Evolutionary conservation across 2,329 filamentous ascomycete species (phyloP).

Genomic region (Cercospora janseana): DNA sequence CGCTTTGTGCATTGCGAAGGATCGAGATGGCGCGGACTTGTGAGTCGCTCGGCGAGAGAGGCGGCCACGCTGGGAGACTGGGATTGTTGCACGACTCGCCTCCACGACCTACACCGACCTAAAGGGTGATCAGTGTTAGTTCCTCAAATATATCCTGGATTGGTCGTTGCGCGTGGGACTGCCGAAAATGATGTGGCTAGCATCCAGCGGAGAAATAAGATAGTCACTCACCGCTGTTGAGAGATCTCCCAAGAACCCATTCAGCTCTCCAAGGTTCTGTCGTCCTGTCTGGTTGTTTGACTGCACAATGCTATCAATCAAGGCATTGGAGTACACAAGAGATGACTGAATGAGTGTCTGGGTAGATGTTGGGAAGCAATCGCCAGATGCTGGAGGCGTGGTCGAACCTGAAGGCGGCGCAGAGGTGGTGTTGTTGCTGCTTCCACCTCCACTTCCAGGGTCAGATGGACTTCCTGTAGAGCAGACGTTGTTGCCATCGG

Average conservation of each 20-base stretch:
- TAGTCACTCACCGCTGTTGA: slow-evolving; percentile 14
- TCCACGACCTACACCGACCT: slow-evolving; percentile 2
- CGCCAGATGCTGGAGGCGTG: neutral
- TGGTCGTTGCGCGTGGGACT: no score
- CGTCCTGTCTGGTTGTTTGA: slow-evolving; percentile 16
- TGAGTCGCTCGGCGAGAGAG: slow-evolving; percentile 15
- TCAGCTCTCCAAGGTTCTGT: slow-evolving; percentile 19
- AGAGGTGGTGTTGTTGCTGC: slow-evolving; percentile 7
- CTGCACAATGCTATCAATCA: slow-evolving; percentile 20
- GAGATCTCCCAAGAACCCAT: slow-evolving; percentile 19
- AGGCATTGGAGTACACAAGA: slow-evolving; percentile 11
- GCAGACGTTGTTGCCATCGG: slow-evolving; percentile 14
- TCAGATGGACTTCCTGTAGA: slow-evolving; percentile 2
- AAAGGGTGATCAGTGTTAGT: no score
- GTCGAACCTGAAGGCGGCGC: neutral
- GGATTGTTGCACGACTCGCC: slow-evolving; percentile 18
- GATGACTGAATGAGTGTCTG: slow-evolving; percentile 16
- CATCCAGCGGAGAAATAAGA: no score
- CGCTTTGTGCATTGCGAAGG: slow-evolving; percentile 15
- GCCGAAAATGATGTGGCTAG: no score
- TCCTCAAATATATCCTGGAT: no score
- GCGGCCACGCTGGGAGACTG: slow-evolving; percentile 12
- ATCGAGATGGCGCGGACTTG: slow-evolving; percentile 19
- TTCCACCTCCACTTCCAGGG: no score
- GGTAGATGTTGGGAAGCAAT: slow-evolving; percentile 17